Evolutionary conservation across 345 rosid genomes (phyloP), one percentile per base, ranked within the genome.

Genomic region (Moricandia moricandioides): DNA sequence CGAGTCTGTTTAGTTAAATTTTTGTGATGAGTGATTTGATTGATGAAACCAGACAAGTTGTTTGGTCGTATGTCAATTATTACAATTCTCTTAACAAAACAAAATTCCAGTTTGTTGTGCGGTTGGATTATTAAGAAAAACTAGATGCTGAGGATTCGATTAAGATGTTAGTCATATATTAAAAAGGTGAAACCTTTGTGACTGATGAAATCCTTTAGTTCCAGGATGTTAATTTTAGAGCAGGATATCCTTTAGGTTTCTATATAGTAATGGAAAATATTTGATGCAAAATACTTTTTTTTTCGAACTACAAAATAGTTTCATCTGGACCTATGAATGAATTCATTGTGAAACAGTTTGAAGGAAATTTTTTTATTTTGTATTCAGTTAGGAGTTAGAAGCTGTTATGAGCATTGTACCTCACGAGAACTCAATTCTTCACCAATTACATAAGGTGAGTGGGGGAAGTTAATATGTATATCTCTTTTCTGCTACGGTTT

Each of bases 231-330:
- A 8, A 56, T 27, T 16, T 24, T 24, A 24, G 30, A 55, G 10
- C 17, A 24, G 8, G 9, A 21, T 2, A 8, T 29, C 52, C 10
- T 70, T 57, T 60, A 27, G 35, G 17, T 72, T 52, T 43, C 24
- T 45, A 6, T 74, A n/a, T 8, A 51, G 30, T 67, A 47, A 51
- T n/a, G 63, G 67, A 17, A 57, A 47, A 43, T 59, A 52, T 74
- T 71, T 77, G 58, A 56, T 86, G 91, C 92, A 91, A 93, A 77
- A 84, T 90, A 73, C 83, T 94, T 55, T 85, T 82, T 64, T 77
- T 87, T 63, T 70, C 31, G 92, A 85, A 73, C 88, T 94, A 78
- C 88, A 82, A 45, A 84, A 84, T 67, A 86, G 85, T 83, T 94
- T 94, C 65, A 29, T 29, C 31, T 29, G 31, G 31, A 29, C 31